Percentiles rank a stretch among this genome's conserved stretches.
These are phyloP conservation scores for Buddleja alternifolia DNA, from an alignment of 257 asterid genomes.

Conservation along the genomic window DNA sequence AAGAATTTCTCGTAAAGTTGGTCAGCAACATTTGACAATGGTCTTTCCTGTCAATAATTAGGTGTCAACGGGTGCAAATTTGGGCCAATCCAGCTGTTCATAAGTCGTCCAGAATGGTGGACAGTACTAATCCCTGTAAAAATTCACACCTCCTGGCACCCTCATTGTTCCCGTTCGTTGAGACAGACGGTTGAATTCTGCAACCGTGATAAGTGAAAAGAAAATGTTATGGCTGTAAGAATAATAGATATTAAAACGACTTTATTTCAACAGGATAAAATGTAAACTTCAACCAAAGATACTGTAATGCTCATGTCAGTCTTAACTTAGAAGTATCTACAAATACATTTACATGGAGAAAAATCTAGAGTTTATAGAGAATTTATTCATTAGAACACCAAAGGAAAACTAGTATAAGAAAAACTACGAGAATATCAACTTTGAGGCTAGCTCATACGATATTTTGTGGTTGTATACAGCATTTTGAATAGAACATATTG, in stretches of 20 bases:
- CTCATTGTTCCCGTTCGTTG: constrained; percentile 46
- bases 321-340: neutral
- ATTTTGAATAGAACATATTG: neutral
- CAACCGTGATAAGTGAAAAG: constrained; percentile 10
- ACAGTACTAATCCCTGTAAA: constrained; percentile 48
- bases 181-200: constrained; percentile 46
- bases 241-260: neutral
- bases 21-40: constrained; percentile 19
- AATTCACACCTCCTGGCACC: constrained; percentile 48
- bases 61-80: constrained; percentile 21
- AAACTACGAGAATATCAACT: neutral
- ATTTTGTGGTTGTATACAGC: too few species aligned
- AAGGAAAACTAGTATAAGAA: too few species aligned
- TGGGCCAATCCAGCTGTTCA: constrained; percentile 26
- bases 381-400: too few species aligned
- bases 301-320: neutral
- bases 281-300: neutral
- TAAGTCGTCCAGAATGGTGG: constrained; percentile 56
- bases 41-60: constrained; percentile 30
- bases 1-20: constrained; percentile 9
- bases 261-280: neutral
- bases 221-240: neutral
- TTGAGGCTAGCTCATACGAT: neutral
- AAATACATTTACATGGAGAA: neutral
- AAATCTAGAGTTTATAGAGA: too few species aligned